Base-by-base conservation (phyloP, 345 rosid species). In the Stellera chamaejasme region DNA sequence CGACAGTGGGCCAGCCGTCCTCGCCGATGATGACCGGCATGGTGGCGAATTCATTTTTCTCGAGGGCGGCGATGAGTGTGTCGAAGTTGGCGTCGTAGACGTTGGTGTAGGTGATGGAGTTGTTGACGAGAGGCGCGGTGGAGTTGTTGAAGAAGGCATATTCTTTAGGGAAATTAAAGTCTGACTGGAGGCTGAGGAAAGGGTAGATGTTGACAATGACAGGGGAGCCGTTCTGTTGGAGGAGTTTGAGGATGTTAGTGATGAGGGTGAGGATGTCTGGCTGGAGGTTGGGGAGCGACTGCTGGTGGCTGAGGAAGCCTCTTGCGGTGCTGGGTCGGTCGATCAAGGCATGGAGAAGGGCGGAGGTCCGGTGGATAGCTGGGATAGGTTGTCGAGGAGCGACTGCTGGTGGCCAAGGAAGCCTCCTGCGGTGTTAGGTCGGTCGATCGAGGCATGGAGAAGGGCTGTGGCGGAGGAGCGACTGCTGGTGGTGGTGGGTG, bases 1-100 rank as follows among this genome's bases (percentile, higher is more conserved):
- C 96, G 47, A 87, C 97, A 0, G 93, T 79, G 48, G 93, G 97
- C 97, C 97, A 90, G 0, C 97, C 97, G 2, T 87, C 89, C 69
- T 90, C 97, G 2, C 97, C 97, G 41, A 87, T 63, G 53, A 90
- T 79, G 50, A 90, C 76, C n/a, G 84, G 86, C 65, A 82, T 13
- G 23, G 81, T 80, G 13, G 71, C 74, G 55, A 82, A 90, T 3
- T 96, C 97, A 48, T 81, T 87, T 48, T 83, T 87, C 59, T 84
- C 87, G 0, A 90, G 58, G 10, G 97, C 90, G 5, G 77, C 46
- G 5, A 77, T 71, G 2, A 90, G 78, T 27, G 97, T 90, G 56
- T 90, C 96, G 50, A 79, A 81, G 46, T 90, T 90, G 27, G 96
- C 96, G 11, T 90, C 96, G 56, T 81, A 89, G 28, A 90, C 85